Evolutionary conservation across 23 red algal genomes (phyloP).

Genomic region (Gracilaria domingensis): DNA sequence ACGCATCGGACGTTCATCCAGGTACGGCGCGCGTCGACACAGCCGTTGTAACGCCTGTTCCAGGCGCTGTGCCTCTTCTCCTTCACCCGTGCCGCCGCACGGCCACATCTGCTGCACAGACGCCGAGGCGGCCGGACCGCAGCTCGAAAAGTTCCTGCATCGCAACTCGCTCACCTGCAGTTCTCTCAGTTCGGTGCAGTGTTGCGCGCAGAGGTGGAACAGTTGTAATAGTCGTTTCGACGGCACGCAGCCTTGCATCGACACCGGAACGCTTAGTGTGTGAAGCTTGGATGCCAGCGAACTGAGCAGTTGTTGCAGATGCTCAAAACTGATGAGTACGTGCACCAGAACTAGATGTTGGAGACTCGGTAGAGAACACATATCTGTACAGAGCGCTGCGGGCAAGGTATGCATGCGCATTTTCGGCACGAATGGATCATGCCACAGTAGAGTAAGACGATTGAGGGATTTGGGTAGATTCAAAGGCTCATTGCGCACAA

Average conservation of each 20-base stretch:
- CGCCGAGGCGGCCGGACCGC: slow-evolving; percentile 8
- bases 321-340: slow-evolving; percentile 8
- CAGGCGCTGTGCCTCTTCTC: neutral
- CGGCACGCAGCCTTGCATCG: slow-evolving; percentile 4
- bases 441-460: neutral
- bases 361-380: neutral
- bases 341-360: neutral
- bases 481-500: neutral
- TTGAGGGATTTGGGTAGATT: neutral
- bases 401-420: neutral
- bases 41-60: neutral
- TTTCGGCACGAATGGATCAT: neutral
- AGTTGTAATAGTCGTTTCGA: neutral
- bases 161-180: slow-evolving; percentile 39
- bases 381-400: neutral
- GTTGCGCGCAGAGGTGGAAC: neutral
- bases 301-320: neutral
- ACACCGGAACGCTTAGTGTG: slow-evolving; percentile 15
- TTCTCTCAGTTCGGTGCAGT: slow-evolving; percentile 28
- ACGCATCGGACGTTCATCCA: slow-evolving; percentile 31
- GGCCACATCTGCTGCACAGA: neutral
- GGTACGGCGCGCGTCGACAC: slow-evolving; percentile 20
- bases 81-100: neutral
- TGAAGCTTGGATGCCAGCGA: neutral
- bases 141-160: slow-evolving; percentile 17